Conservation (phyloP, 345 rosid genomes). For the Mangifera indica region DNA sequence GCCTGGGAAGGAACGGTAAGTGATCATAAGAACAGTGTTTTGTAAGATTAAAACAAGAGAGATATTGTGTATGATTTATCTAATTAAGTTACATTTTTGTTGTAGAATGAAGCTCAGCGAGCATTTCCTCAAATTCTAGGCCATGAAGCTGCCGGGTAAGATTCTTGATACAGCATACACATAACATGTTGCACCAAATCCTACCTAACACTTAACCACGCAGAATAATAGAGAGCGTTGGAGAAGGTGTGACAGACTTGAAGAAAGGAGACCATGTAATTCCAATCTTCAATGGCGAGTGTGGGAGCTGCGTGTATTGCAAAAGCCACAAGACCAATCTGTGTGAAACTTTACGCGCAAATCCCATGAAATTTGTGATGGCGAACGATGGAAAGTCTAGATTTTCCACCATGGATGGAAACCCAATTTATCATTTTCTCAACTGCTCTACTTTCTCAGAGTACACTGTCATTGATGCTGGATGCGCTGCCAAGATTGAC, state of each 20-base stretch:
- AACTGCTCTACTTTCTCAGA: slow-evolving; percentile 70
- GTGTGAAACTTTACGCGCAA: slow-evolving; percentile 43
- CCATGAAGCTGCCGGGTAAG: slow-evolving; percentile 83
- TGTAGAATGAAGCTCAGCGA: slow-evolving; percentile 54
- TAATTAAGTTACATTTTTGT: background rate
- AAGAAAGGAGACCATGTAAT: slow-evolving; percentile 64
- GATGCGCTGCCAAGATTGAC: slow-evolving; percentile 53
- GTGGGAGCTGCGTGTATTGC: slow-evolving; percentile 60
- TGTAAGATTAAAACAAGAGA: background rate
- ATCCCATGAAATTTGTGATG: slow-evolving; percentile 60
- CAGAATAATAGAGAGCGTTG: slow-evolving; percentile 9
- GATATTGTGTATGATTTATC: background rate
- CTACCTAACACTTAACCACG: too few species aligned
- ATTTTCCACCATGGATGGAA: slow-evolving; percentile 45
- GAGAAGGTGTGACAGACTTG: slow-evolving; percentile 58
- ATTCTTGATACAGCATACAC: too few species aligned
- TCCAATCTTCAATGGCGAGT: slow-evolving; percentile 66
- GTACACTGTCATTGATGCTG: slow-evolving; percentile 63
- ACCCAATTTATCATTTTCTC: slow-evolving; percentile 60
- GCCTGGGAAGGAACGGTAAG: slow-evolving; percentile 62
- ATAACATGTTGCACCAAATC: too few species aligned
- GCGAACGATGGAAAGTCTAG: slow-evolving; percentile 50
- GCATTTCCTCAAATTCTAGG: slow-evolving; percentile 72
- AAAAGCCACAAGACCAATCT: slow-evolving; percentile 41
- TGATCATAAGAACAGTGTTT: background rate